A percentile compares a stretch with the other conserved stretches of the same genome.
Conservation (phyloP, 768 basidiomycete species). For the Tulasnella sp. region DNA sequence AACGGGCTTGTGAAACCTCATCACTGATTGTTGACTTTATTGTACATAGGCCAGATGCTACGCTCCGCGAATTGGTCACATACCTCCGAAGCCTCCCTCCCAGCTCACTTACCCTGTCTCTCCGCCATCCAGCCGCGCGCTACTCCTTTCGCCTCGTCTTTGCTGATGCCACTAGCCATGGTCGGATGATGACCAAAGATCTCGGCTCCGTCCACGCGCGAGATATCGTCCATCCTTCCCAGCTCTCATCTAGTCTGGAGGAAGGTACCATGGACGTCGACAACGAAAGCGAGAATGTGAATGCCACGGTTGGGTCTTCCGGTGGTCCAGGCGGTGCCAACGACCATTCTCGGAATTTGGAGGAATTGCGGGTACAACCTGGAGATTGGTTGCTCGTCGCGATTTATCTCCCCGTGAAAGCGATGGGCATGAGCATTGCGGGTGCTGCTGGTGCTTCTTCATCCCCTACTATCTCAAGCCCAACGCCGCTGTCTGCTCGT, state of each 20-base stretch:
- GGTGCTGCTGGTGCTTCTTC: slow-evolving; percentile 22
- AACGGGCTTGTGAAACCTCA: not conserved
- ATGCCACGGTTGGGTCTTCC: not conserved
- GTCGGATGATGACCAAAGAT: slow-evolving; percentile 64
- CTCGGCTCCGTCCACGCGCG: slow-evolving; percentile 74
- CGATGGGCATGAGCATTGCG: slow-evolving; percentile 36
- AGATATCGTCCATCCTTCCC: slow-evolving; percentile 53
- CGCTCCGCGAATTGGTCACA: slow-evolving; percentile 66
- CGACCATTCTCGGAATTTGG: slow-evolving; percentile 59
- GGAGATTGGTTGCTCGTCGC: slow-evolving; percentile 70
- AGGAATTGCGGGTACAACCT: slow-evolving; percentile 68
- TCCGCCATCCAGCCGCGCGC: slow-evolving; percentile 70
- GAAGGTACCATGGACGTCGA: slow-evolving; percentile 13
- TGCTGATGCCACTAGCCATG: slow-evolving; percentile 57
- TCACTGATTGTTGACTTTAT: not conserved
- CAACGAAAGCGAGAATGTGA: slow-evolving; percentile 1
- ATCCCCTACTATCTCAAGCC: slow-evolving; percentile 34
- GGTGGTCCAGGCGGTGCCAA: no score
- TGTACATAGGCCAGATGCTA: slow-evolving; percentile 62
- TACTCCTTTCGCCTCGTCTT: slow-evolving; percentile 66
- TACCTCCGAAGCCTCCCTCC: slow-evolving; percentile 66
- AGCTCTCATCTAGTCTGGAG: slow-evolving; percentile 52
- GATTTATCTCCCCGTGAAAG: slow-evolving; percentile 64
- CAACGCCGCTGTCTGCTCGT: slow-evolving; percentile 28
- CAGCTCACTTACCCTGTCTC: slow-evolving; percentile 43